These are phyloP conservation scores for Eucalyptus fibrosa DNA, from an alignment of 345 rosid species.

Conservation along the genomic window DNA sequence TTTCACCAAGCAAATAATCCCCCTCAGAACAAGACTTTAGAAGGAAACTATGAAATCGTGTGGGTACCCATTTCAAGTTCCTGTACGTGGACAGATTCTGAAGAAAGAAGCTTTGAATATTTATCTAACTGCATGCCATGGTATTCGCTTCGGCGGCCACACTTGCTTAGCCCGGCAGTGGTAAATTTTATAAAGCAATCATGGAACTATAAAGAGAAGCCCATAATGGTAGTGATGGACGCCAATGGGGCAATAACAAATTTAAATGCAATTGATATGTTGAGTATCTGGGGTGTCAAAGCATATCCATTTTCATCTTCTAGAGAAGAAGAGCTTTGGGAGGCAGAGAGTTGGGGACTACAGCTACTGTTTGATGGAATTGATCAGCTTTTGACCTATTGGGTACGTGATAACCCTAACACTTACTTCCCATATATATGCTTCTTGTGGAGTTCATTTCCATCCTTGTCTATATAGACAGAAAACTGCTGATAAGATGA, in stretches of 20 bases:
- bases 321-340: slow-evolving; percentile 63
- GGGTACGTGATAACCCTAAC: slow-evolving; percentile 23
- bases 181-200: slow-evolving; percentile 32
- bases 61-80: slow-evolving; percentile 55
- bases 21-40: slow-evolving; percentile 14
- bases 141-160: slow-evolving; percentile 50
- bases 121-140: slow-evolving; percentile 44
- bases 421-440: neutral
- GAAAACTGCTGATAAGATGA: neutral
- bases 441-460: neutral
- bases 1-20: slow-evolving; percentile 46
- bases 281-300: slow-evolving; percentile 56
- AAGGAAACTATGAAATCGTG: slow-evolving; percentile 32
- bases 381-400: slow-evolving; percentile 28
- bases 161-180: slow-evolving; percentile 30
- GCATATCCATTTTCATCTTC: slow-evolving; percentile 66
- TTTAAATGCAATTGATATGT: slow-evolving; percentile 60
- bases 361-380: slow-evolving; percentile 35
- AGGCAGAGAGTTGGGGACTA: slow-evolving; percentile 39
- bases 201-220: slow-evolving; percentile 36
- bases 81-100: slow-evolving; percentile 37
- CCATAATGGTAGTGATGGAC: slow-evolving; percentile 51
- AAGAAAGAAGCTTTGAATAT: slow-evolving; percentile 19
- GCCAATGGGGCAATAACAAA: slow-evolving; percentile 36
- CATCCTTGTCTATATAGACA: neutral